Percentiles rank a stretch among this genome's conserved stretches.
Conservation (phyloP, 2,329 filamentous ascomycete species). For the Elsinoe australis region DNA sequence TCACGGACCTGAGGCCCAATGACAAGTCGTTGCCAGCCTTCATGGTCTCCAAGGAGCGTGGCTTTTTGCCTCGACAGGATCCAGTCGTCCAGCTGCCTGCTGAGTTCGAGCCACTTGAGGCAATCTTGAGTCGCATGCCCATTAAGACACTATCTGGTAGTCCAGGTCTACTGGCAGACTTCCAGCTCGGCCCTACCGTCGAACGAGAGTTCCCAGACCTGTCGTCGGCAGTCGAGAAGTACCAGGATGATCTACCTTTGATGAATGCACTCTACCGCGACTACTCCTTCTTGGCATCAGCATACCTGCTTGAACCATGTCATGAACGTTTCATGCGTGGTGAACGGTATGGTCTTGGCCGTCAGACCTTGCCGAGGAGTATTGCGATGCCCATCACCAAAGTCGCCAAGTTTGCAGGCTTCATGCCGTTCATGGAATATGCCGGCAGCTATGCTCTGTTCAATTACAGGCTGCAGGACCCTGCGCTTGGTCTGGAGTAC, state of each 20-base stretch:
- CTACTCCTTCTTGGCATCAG: constrained; percentile 83
- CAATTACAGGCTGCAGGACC: constrained; percentile 55
- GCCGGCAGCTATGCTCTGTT: constrained; percentile 56
- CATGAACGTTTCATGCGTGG: constrained; percentile 36
- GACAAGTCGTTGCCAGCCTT: constrained; percentile 62
- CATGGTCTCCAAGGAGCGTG: constrained; percentile 68
- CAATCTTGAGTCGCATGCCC: constrained; percentile 68
- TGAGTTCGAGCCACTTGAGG: constrained; percentile 66
- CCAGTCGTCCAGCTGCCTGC: constrained; percentile 52
- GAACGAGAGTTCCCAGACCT: constrained; percentile 65
- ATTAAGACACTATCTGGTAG: constrained; percentile 65
- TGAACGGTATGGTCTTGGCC: constrained; percentile 68
- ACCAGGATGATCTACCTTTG: constrained; percentile 62
- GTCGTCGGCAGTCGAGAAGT: constrained; percentile 62
- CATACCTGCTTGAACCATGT: constrained; percentile 86
- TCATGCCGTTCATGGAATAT: constrained; percentile 76
- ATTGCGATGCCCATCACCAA: constrained; percentile 76
- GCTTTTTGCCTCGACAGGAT: constrained; percentile 60
- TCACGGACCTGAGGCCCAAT: constrained; percentile 54
- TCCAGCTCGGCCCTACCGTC: constrained; percentile 67
- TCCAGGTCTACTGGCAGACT: constrained; percentile 68
- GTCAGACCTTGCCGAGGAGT: constrained; percentile 63
- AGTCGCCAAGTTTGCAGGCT: constrained; percentile 66
- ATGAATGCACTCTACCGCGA: constrained; percentile 86
- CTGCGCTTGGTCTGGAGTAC: constrained; percentile 48